Conservation (phyloP, 1,139 yeast species). For the Suhomyces choctaworum region DNA sequence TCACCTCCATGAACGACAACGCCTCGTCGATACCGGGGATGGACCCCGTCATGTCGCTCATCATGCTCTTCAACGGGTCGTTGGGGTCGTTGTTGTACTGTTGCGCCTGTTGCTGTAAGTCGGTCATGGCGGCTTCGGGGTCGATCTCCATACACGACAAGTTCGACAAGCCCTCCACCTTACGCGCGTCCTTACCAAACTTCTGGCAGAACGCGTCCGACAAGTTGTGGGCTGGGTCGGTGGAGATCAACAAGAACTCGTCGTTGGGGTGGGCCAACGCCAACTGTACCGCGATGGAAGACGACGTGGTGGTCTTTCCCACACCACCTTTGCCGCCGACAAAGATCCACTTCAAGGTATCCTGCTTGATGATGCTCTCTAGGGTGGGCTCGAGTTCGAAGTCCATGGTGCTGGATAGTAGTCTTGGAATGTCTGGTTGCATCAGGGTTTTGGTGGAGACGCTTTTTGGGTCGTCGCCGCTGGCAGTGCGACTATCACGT, state of each 20-base stretch:
- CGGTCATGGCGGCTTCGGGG: constrained; percentile 92
- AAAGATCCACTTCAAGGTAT: constrained; percentile 88
- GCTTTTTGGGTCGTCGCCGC: constrained; percentile 1
- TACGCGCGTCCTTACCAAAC: constrained; percentile 93
- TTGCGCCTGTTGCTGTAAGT: constrained; percentile 66
- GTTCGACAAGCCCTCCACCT: constrained; percentile 84
- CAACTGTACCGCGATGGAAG: constrained; percentile 89
- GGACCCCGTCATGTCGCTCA: constrained; percentile 91
- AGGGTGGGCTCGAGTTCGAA: constrained; percentile 65
- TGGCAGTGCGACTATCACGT: too few species aligned
- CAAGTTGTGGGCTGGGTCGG: constrained; percentile 97
- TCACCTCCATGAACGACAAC: constrained; percentile 92
- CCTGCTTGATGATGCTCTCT: constrained; percentile 62
- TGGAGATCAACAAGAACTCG: constrained; percentile 84
- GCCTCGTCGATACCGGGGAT: constrained; percentile 99
- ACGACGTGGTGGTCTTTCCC: constrained; percentile 96
- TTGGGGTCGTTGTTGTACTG: constrained; percentile 58
- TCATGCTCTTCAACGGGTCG: constrained; percentile 66
- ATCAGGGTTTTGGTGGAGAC: too few species aligned
- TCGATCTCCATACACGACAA: constrained; percentile 98
- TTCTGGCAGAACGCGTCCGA: constrained; percentile 98
- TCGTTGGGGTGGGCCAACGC: constrained; percentile 79
- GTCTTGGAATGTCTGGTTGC: too few species aligned
- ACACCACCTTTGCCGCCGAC: constrained; percentile 99
- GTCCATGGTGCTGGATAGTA: constrained; percentile 36